Evolutionary conservation across 139 green algal genomes (phyloP), one percentile per base, ranked within the genome.

Genomic region (Chlamydomonas sp.): DNA sequence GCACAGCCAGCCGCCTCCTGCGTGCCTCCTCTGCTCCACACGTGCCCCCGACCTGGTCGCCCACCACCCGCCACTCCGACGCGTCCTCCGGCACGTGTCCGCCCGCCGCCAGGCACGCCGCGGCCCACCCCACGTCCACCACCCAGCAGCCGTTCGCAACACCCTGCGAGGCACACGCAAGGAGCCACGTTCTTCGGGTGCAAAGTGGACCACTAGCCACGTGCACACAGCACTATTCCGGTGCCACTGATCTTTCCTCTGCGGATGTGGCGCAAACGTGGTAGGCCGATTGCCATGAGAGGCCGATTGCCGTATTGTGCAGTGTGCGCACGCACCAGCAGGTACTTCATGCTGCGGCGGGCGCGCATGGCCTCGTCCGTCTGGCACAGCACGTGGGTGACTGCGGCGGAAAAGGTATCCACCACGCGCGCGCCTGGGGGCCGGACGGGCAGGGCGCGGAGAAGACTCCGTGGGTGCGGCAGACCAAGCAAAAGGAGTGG

Each of bases 291-390:
- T 49, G 68, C 31, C 67, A 90, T 82, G 61, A 77, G 20, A 77
- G 71, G 60, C 60, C n/a, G 59, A 20, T 8, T 18, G 59, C 31
- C 6, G 12, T 71, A 79, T 12, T 77, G 15, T 20, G 71, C n/a
- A 18, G 60, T 18, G n/a, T 63, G n/a, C 31, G n/a, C 17, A 57
- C 74, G 17, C 8, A 74, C 86, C 90, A 89, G 89, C 31, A 93
- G 85, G 91, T 92, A 93, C 77, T 93, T 93, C 67, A 91, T 82
- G 3, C 88, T 93, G 49, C 91, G 83, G 7, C 85, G 81, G 1
- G 91, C 91, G 17, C 86, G 49, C n/a, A 82, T 63, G 61, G 78
- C 81, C 6, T 85, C 77, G 66, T 93, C 88, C 0, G 88, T 91
- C 31, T 62, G 49, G 75, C 90, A 93, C 69, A 93, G 77, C 67